Conservation (phyloP, 2,329 filamentous ascomycete genomes). For the Aquanectria penicillioides region DNA sequence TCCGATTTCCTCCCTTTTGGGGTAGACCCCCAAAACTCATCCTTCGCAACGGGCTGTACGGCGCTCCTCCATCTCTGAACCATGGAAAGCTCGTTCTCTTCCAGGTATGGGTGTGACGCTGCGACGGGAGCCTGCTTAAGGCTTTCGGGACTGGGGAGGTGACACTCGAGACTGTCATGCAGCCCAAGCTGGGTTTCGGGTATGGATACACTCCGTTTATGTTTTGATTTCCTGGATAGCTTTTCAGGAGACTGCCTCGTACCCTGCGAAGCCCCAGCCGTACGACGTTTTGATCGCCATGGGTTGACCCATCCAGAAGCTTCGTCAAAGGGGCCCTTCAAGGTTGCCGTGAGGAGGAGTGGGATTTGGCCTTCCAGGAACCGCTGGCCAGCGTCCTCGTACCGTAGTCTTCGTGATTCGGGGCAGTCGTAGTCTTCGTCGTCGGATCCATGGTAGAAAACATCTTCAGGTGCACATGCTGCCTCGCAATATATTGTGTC, state of each 20-base stretch:
- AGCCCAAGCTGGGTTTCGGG: constrained; percentile 24
- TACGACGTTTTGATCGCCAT: constrained; percentile 45
- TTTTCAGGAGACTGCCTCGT: constrained; percentile 31
- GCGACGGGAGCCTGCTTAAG: constrained; percentile 47
- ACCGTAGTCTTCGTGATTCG: constrained; percentile 59
- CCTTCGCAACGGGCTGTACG: constrained; percentile 28
- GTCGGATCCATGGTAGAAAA: constrained; percentile 67
- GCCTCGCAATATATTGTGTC: constrained; percentile 59
- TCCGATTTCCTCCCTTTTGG: constrained; percentile 27
- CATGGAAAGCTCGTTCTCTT: constrained; percentile 44
- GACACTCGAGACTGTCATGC: constrained; percentile 45
- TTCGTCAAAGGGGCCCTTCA: constrained; percentile 69
- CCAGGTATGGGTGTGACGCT: constrained; percentile 43
- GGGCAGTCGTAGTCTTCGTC: constrained; percentile 62
- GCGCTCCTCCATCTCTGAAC: constrained; percentile 47
- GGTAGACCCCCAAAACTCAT: constrained; percentile 36
- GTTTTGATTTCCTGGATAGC: constrained; percentile 22
- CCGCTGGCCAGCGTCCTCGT: constrained; percentile 67
- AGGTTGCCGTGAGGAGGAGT: constrained; percentile 66
- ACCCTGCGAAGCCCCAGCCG: constrained; percentile 17
- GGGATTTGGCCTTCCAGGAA: constrained; percentile 68
- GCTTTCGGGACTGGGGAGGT: constrained; percentile 55
- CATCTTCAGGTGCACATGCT: constrained; percentile 53
- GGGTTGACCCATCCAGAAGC: constrained; percentile 47
- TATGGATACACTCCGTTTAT: constrained; percentile 28